Base-by-base conservation (phyloP, 1,284 basidiomycete genomes). In the Irpex lacteus region DNA sequence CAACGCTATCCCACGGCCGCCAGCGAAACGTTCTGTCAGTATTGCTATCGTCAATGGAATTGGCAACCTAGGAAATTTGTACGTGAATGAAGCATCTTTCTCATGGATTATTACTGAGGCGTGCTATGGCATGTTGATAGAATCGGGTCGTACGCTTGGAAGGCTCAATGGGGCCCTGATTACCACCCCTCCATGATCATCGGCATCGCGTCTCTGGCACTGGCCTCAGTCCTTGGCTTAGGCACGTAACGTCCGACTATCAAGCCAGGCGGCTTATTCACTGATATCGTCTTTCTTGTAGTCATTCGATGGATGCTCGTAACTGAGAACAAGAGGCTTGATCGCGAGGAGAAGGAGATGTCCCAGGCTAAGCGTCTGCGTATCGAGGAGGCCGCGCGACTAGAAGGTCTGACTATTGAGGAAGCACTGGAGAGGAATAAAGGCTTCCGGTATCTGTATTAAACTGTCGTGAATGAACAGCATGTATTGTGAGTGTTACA, bases 1-100 rank as follows among this genome's bases (percentile, higher is more conserved):
- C 0, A 88, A 87, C 66, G 77, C 82, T 0, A 76, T 90, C 61
- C 84, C 88, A 3, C 80, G 88, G 6, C 89, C 88, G 37, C 88
- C 88, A 36, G 84, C 86, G 68, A 85, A 83, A 67, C 76, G 84
- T 21, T 77, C 82, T 5, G 81, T 77, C 0, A 81, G 81, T 0
- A 82, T 85, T 37, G 80, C 73, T 0, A 73, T 78, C 47, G 75
- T 79, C 4, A 81, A 80, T 63, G 78, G 76, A 5, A 76, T 80
- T 59, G 78, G 78, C 1, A 80, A 79, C 63, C 67, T 78, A 5
- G 78, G 78, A 1, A 80, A 76, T 63, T 64, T 80, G 76, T 80
- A 52, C 26, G 78, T 70, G 1, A 18, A 18, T 7, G 13, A 47
- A 26, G 18, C 52, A 9, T 21, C 52, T 5, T 19, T 4, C 1